A percentile compares a stretch with the other conserved stretches of the same genome.
These are phyloP conservation scores for Aschersonia sp. DNA, from an alignment of 2,329 filamentous ascomycete genomes.

Conservation along the genomic window DNA sequence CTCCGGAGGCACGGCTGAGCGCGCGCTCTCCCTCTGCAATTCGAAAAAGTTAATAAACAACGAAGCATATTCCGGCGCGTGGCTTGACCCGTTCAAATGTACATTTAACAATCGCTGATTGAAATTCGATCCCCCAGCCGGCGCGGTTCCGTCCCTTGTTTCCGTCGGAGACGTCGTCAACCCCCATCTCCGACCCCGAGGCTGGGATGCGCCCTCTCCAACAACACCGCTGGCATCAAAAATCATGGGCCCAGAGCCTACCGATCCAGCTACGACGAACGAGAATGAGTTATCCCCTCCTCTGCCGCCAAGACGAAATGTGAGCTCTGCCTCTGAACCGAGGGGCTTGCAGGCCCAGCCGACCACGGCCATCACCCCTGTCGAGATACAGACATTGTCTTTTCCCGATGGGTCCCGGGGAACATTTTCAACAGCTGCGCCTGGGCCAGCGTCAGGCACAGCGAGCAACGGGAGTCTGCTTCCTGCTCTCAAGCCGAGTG, in stretches of 20 bases:
- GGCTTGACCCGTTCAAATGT: no score
- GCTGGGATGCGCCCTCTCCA: slow-evolving; percentile 14
- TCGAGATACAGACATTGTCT: slow-evolving; percentile 65
- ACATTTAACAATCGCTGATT: no score
- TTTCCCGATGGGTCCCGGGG: slow-evolving; percentile 56
- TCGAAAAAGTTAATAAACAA: no score
- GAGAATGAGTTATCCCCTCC: slow-evolving; percentile 35
- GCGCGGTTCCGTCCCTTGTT: no score
- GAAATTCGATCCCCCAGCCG: no score
- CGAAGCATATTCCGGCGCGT: no score
- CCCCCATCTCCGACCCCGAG: no score
- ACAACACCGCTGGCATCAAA: slow-evolving; percentile 3
- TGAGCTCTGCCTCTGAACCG: slow-evolving; percentile 20
- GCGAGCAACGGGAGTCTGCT: slow-evolving; percentile 25
- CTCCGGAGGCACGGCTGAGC: no score
- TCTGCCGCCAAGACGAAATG: slow-evolving; percentile 35
- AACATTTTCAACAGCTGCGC: slow-evolving; percentile 35
- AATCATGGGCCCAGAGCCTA: slow-evolving; percentile 14
- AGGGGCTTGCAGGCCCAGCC: slow-evolving; percentile 44
- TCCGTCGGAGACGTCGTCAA: no score
- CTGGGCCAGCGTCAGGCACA: slow-evolving; percentile 21
- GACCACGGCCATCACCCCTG: slow-evolving; percentile 71
- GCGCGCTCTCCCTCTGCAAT: no score
- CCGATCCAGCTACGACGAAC: slow-evolving; percentile 7
- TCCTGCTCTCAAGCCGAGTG: slow-evolving; percentile 15